These are phyloP conservation scores for Salvia splendens DNA, from an alignment of 257 asterid genomes.

Conservation along the genomic window DNA sequence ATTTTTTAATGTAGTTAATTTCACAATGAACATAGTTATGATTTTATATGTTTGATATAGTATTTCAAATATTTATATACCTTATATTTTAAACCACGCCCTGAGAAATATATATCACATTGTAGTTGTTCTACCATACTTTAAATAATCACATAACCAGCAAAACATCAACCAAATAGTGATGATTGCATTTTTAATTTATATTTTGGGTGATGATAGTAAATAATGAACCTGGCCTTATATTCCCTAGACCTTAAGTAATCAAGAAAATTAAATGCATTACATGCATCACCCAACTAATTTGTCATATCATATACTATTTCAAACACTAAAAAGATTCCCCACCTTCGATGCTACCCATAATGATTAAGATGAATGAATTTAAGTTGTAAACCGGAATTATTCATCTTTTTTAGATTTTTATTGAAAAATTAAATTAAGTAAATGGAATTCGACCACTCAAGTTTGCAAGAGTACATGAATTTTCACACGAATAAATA, in stretches of 20 bases:
- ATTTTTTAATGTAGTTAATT: too few relatives aligned
- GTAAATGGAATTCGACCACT: background rate
- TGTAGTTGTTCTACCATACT: background rate
- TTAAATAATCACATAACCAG: slow-evolving; percentile 12
- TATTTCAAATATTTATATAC: too few relatives aligned
- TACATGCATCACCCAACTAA: slow-evolving; percentile 19
- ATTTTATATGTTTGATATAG: too few relatives aligned
- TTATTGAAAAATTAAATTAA: background rate
- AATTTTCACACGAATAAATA: background rate
- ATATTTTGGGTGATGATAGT: background rate
- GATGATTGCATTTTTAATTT: background rate
- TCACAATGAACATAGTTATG: too few relatives aligned
- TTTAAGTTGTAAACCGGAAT: slow-evolving; percentile 42
- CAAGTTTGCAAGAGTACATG: background rate
- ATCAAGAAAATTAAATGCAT: slow-evolving; percentile 13
- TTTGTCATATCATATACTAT: slow-evolving; percentile 32
- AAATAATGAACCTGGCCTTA: slow-evolving; percentile 20
- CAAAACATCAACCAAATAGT: slow-evolving; percentile 28
- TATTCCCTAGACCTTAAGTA: slow-evolving; percentile 31
- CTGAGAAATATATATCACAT: too few relatives aligned
- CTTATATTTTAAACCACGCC: too few relatives aligned
- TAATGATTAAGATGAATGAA: slow-evolving; percentile 40
- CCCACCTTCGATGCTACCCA: slow-evolving; percentile 33
- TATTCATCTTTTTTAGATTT: background rate
- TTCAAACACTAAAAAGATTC: slow-evolving; percentile 28